A percentile compares a stretch with the other conserved stretches of the same genome.
Evolutionary conservation across 306 rosid genomes (phyloP).

Genomic region (Pachyrhizus erosus): DNA sequence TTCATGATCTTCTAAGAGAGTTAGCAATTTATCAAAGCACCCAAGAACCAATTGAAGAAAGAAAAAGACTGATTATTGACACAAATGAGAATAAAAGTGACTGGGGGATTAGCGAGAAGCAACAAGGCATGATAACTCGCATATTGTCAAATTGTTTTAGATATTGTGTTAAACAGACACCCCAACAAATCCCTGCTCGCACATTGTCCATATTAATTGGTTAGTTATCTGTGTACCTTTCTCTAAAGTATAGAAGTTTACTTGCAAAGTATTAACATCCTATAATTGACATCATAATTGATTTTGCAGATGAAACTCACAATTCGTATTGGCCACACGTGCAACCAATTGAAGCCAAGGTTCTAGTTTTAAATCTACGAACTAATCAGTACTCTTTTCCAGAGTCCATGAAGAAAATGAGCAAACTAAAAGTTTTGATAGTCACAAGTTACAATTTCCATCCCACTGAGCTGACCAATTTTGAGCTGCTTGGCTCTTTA

Average conservation of each 20-base stretch:
- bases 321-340: conserved; percentile 41
- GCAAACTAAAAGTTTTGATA: conserved; percentile 52
- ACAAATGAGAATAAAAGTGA: conserved; percentile 37
- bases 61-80: conserved; percentile 53
- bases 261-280: neutral
- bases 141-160: no score
- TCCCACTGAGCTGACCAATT: conserved; percentile 42
- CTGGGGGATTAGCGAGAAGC: conserved; percentile 33
- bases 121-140: conserved; percentile 33
- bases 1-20: conserved; percentile 67
- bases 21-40: conserved; percentile 51
- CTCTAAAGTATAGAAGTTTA: neutral
- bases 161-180: no score
- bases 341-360: conserved; percentile 45
- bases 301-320: conserved; percentile 57
- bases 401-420: conserved; percentile 45
- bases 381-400: conserved; percentile 49
- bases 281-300: neutral
- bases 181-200: conserved; percentile 40
- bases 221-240: conserved; percentile 42
- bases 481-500: conserved; percentile 42
- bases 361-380: conserved; percentile 57
- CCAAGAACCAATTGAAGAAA: conserved; percentile 40
- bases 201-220: conserved; percentile 66
- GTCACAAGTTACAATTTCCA: conserved; percentile 48